These are phyloP conservation scores for Neoscytalidium dimidiatum DNA, from an alignment of 2,329 filamentous ascomycete genomes.

Conservation along the genomic window DNA sequence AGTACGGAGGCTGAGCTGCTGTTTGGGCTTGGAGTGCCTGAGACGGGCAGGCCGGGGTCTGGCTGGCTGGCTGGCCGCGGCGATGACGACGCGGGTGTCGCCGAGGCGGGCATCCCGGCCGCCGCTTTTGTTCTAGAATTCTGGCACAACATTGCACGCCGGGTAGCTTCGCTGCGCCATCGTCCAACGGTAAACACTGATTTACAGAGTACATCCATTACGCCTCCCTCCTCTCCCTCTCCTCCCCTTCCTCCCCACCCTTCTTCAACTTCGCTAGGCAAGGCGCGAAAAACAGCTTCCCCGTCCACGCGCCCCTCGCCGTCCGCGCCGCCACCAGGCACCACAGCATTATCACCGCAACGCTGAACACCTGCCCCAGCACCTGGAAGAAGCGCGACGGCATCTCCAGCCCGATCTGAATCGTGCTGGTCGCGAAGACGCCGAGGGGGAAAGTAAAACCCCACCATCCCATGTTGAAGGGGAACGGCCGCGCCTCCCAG, in stretches of 20 bases:
- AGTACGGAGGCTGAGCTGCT: neutral
- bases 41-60: neutral
- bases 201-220: neutral
- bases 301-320: conserved; percentile 44
- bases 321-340: conserved; percentile 51
- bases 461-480: conserved; percentile 63
- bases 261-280: conserved; percentile 39
- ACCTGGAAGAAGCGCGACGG: conserved; percentile 54
- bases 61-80: neutral
- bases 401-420: conserved; percentile 48
- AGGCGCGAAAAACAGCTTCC: conserved; percentile 53
- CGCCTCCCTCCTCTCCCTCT: neutral
- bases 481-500: conserved; percentile 39
- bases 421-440: conserved; percentile 50
- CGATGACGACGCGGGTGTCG: neutral
- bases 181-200: neutral
- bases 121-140: neutral
- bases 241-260: conserved; percentile 6
- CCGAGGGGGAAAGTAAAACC: conserved; percentile 58
- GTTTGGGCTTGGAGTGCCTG: neutral
- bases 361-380: conserved; percentile 47
- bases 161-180: neutral
- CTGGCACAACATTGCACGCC: neutral
- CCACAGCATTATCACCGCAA: conserved; percentile 53
- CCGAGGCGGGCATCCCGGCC: neutral